Conservation (phyloP, 306 rosid species). For the Urtica urens region DNA sequence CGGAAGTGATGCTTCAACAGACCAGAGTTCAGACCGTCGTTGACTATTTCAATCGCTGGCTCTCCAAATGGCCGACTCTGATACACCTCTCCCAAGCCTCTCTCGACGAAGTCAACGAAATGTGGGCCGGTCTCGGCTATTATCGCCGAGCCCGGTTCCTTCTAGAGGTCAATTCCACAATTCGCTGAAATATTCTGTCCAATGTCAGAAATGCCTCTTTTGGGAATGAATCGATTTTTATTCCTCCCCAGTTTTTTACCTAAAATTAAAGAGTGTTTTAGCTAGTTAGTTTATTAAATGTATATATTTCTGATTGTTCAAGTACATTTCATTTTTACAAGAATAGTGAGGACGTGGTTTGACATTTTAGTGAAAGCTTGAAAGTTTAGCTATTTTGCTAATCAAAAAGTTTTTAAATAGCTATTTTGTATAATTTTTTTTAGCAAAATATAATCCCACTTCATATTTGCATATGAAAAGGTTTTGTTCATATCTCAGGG, state of each 20-base stretch:
- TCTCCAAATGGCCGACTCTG: slow-evolving; percentile 76
- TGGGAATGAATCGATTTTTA: background rate
- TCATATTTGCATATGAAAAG: background rate
- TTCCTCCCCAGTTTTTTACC: too few species aligned
- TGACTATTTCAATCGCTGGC: slow-evolving; percentile 64
- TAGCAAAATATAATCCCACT: background rate
- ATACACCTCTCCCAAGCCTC: slow-evolving; percentile 61
- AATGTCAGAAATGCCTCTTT: background rate
- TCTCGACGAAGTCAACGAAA: slow-evolving; percentile 86
- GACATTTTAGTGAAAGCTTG: too few species aligned
- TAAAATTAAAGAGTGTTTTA: too few species aligned
- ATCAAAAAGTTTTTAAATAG: too few species aligned
- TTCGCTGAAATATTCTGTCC: too few species aligned
- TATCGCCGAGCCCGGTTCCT: slow-evolving; percentile 90
- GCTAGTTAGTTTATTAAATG: too few species aligned
- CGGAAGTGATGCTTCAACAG: slow-evolving; percentile 85
- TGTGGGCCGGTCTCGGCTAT: slow-evolving; percentile 97
- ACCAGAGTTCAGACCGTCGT: slow-evolving; percentile 84
- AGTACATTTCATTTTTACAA: too few species aligned
- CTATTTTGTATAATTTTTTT: too few species aligned
- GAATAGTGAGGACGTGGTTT: too few species aligned
- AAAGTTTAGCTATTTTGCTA: too few species aligned
- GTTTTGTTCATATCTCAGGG: slow-evolving; percentile 33
- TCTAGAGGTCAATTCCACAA: slow-evolving; percentile 55
- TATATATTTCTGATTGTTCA: too few species aligned